These are phyloP conservation scores for Thyridium curvatum DNA, from an alignment of 2,329 filamentous ascomycete species.

Conservation along the genomic window DNA sequence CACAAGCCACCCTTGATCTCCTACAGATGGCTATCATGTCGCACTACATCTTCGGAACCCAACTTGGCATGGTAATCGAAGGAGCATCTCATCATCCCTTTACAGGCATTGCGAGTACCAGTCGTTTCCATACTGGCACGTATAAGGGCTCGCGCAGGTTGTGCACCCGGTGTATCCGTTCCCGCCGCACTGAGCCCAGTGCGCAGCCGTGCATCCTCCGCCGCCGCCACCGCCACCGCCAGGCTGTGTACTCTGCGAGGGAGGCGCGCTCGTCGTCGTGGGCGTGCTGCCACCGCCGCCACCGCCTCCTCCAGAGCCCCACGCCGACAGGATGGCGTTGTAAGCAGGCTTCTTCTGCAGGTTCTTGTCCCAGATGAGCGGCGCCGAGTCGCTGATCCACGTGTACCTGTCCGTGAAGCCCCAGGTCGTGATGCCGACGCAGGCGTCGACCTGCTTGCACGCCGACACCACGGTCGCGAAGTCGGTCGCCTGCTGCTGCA, in stretches of 20 bases:
- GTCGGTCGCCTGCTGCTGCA: neutral
- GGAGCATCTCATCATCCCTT: neutral
- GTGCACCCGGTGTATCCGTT: neutral
- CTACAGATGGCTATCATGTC: no score
- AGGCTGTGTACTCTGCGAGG: no score
- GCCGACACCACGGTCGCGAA: neutral
- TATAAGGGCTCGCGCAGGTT: neutral
- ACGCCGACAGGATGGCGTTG: constrained; percentile 6
- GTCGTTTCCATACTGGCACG: constrained; percentile 1
- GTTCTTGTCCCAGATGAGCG: constrained; percentile 7
- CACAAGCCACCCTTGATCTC: no score
- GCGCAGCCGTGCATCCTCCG: neutral
- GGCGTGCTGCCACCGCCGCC: neutral
- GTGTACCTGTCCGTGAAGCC: constrained; percentile 26
- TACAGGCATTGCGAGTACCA: constrained; percentile 2
- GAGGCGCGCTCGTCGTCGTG: neutral
- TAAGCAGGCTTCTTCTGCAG: constrained; percentile 9
- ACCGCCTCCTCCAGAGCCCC: no score
- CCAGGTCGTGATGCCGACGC: constrained; percentile 33
- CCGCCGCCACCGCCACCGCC: no score
- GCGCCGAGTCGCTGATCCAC: constrained; percentile 16
- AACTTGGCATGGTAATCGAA: no score
- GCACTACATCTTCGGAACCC: no score
- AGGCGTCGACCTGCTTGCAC: constrained; percentile 1
- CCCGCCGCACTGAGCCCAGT: constrained; percentile 2